Conservation (phyloP, 257 asterid species). For the Fraxinus excelsior region DNA sequence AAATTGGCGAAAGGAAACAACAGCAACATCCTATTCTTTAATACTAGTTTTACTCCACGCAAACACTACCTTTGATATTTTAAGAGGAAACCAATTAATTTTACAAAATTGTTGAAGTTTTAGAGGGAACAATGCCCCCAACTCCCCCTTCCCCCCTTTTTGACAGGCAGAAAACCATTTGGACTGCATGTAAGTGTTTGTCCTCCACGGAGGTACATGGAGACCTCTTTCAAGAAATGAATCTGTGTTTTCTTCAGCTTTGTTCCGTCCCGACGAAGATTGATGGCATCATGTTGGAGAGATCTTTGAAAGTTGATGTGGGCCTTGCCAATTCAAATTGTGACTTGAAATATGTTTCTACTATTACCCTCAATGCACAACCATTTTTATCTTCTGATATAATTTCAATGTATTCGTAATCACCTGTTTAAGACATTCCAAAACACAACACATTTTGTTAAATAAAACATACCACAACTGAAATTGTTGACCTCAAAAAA, state of each 20-base stretch:
- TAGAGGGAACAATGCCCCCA: not conserved
- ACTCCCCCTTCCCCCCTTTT: not conserved
- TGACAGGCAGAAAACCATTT: slow-evolving; percentile 26
- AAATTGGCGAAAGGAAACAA: no score
- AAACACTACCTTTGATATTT: not conserved
- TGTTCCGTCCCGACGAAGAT: slow-evolving; percentile 26
- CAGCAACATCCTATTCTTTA: not conserved
- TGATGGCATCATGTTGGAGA: slow-evolving; percentile 19
- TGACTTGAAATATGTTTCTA: slow-evolving; percentile 38
- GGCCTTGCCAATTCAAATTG: slow-evolving; percentile 39
- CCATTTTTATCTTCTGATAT: not conserved
- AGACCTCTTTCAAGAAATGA: slow-evolving; percentile 31
- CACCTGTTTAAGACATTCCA: slow-evolving; percentile 22
- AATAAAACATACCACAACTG: no score
- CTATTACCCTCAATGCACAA: slow-evolving; percentile 11
- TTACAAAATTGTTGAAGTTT: not conserved
- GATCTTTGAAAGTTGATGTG: slow-evolving; percentile 30
- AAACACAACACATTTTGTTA: not conserved
- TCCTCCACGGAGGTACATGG: slow-evolving; percentile 35
- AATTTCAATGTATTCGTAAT: slow-evolving; percentile 28
- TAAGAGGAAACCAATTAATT: not conserved
- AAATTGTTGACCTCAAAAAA: no score
- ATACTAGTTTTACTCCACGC: not conserved
- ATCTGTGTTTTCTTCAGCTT: slow-evolving; percentile 7
- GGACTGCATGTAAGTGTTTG: slow-evolving; percentile 27